Conservation (phyloP, 768 basidiomycete species). For the Podaxis sp. region DNA sequence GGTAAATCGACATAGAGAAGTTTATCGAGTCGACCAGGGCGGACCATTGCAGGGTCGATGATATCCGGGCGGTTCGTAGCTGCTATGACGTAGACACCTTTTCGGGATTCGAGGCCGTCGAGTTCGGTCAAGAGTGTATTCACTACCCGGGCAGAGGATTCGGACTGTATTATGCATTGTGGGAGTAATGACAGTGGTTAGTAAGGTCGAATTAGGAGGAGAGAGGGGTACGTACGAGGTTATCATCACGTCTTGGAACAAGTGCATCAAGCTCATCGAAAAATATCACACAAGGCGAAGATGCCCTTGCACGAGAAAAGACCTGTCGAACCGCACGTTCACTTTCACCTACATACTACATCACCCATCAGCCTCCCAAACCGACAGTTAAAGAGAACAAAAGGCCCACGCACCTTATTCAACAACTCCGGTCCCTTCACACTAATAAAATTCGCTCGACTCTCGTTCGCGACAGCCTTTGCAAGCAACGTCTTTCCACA, state of each 20-base stretch:
- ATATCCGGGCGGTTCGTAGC: constrained; percentile 96
- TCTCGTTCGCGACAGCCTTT: constrained; percentile 97
- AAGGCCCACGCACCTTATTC: constrained; percentile 72
- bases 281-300: constrained; percentile 92
- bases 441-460: constrained; percentile 93
- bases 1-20: constrained; percentile 92
- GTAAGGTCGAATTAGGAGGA: neutral
- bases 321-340: constrained; percentile 94
- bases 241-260: constrained; percentile 88
- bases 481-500: constrained; percentile 98
- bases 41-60: constrained; percentile 97
- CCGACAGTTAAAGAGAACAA: neutral
- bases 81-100: constrained; percentile 89
- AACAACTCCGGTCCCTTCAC: constrained; percentile 96
- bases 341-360: constrained; percentile 94
- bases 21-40: constrained; percentile 94
- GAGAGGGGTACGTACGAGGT: constrained; percentile 57
- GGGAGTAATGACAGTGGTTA: neutral
- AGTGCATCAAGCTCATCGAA: constrained; percentile 94
- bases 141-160: constrained; percentile 90
- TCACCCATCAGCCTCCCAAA: neutral
- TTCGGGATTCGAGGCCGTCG: constrained; percentile 85
- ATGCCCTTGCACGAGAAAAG: constrained; percentile 90
- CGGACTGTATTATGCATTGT: constrained; percentile 53
- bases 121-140: constrained; percentile 94